Conservation (phyloP, 2,329 filamentous ascomycete genomes). For the Cercospora citrullina region DNA sequence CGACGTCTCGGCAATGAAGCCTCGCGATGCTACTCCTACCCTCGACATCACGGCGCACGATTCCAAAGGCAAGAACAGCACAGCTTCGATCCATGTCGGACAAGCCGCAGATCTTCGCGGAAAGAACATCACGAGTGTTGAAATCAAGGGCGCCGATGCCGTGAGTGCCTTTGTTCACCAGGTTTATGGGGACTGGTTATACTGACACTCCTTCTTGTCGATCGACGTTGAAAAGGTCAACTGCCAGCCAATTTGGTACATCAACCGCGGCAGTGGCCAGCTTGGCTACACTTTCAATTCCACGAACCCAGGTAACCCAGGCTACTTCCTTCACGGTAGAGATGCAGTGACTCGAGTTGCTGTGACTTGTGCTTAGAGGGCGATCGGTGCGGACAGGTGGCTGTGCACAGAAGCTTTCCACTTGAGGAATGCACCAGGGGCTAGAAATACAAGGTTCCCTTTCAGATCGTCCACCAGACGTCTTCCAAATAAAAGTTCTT, state of each 20-base stretch:
- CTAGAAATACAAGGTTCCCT: not conserved
- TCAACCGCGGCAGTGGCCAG: not conserved
- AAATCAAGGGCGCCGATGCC: not conserved
- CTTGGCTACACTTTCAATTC: slow-evolving; percentile 1
- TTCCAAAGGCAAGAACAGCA: not conserved
- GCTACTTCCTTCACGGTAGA: not conserved
- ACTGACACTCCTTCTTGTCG: not conserved
- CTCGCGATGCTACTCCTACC: not conserved
- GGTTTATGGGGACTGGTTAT: too few species aligned
- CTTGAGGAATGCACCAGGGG: not conserved
- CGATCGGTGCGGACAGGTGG: not conserved
- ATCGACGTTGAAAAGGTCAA: not conserved
- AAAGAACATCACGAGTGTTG: not conserved
- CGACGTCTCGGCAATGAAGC: not conserved
- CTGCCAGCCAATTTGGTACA: slow-evolving; percentile 1
- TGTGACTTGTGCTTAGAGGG: not conserved
- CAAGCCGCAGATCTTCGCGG: not conserved
- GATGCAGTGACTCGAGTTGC: not conserved
- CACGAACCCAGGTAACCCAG: not conserved
- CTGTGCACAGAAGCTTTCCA: not conserved
- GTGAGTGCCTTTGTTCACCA: not conserved
- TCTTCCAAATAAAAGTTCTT: not conserved
- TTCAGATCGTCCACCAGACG: too few species aligned
- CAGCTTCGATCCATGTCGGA: not conserved
- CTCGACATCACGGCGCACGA: not conserved